Conservation (phyloP, 2,329 filamentous ascomycete genomes). For the Penicillium sp. region DNA sequence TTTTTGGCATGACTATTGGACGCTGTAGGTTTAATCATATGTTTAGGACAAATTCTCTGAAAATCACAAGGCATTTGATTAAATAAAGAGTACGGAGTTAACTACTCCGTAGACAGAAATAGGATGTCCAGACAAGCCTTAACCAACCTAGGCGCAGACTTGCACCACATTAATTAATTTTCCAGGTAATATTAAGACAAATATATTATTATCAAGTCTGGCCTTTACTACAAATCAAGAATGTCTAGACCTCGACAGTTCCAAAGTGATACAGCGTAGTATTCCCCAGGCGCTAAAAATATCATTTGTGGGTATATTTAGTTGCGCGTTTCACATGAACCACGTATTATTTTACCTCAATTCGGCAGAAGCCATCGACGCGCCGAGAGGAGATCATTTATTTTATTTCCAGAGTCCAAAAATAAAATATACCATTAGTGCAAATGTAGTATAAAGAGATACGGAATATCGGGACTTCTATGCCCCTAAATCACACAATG, state of each 20-base stretch:
- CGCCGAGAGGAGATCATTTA: background rate
- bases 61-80: background rate
- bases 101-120: background rate
- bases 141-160: background rate
- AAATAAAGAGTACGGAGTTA: background rate
- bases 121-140: background rate
- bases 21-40: background rate
- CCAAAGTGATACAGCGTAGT: background rate
- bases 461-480: background rate
- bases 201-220: background rate
- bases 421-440: background rate
- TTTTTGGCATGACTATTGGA: background rate
- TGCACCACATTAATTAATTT: background rate
- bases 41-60: background rate
- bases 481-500: background rate
- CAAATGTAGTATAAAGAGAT: background rate
- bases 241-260: background rate
- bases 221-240: background rate
- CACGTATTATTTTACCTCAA: background rate
- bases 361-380: background rate
- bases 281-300: background rate
- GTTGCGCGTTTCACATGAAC: constrained; percentile 2
- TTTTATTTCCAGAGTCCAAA: background rate
- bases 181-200: background rate
- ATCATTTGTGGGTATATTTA: constrained; percentile 6